Percentiles rank a stretch among this genome's conserved stretches.
Evolutionary conservation across 2,329 filamentous ascomycete species (phyloP).

Genomic region (Aspergillus transmontanensis): DNA sequence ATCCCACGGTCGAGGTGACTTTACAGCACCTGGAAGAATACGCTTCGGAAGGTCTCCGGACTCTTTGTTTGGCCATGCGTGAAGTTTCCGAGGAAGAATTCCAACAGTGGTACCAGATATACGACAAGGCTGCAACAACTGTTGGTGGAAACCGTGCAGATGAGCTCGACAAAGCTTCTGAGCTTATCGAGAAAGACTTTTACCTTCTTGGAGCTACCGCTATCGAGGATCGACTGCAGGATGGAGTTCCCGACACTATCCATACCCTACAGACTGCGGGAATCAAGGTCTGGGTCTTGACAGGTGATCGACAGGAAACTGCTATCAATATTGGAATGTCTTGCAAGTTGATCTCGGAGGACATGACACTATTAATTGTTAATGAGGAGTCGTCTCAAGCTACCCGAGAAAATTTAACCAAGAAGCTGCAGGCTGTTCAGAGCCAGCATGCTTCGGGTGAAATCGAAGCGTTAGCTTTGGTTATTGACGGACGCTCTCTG

Average conservation of each 20-base stretch:
- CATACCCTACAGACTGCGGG: constrained; percentile 94
- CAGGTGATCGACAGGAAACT: constrained; percentile 95
- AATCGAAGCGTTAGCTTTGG: constrained; percentile 81
- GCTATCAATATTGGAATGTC: constrained; percentile 99
- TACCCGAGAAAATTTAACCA: constrained; percentile 85
- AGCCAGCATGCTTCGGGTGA: constrained; percentile 68
- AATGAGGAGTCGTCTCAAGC: constrained; percentile 82
- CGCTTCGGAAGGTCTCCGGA: constrained; percentile 91
- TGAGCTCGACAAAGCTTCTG: constrained; percentile 94
- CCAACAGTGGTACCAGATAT: constrained; percentile 82
- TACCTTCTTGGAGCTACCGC: constrained; percentile 91
- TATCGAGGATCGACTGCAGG: constrained; percentile 95
- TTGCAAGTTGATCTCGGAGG: constrained; percentile 96
- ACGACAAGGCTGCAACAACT: constrained; percentile 84
- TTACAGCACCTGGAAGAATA: constrained; percentile 97
- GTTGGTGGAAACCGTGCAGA: constrained; percentile 90
- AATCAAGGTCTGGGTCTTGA: constrained; percentile 98
- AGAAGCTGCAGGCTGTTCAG: constrained; percentile 88
- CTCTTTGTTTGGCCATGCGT: constrained; percentile 90
- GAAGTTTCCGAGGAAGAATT: constrained; percentile 90
- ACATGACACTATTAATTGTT: constrained; percentile 96
- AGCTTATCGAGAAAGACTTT: constrained; percentile 91
- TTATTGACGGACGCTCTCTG: constrained; percentile 95
- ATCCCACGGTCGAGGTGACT: constrained; percentile 85
- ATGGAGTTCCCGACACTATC: constrained; percentile 97